Evolutionary conservation across 257 asterid species (phyloP).

Genomic region (Nicotiana attenuata): DNA sequence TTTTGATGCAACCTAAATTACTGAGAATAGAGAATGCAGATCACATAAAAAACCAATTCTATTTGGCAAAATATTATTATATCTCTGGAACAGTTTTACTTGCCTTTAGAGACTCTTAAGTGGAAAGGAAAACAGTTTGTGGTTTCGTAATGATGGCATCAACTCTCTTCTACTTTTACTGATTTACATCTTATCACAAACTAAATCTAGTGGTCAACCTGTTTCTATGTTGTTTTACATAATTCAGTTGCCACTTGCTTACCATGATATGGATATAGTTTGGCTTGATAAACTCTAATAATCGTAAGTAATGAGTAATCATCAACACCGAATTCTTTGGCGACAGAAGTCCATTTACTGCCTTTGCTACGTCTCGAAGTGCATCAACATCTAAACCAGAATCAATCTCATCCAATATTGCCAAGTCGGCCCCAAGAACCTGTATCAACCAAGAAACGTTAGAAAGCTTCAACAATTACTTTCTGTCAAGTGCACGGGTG

Average conservation of each 20-base stretch:
- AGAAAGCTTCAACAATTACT: neutral
- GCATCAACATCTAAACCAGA: conserved; percentile 99
- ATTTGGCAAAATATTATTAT: neutral
- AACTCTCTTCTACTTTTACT: neutral
- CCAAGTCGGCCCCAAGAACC: conserved; percentile 97
- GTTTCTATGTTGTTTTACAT: neutral
- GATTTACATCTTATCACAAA: neutral
- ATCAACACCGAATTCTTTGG: conserved; percentile 71
- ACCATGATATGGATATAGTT: conserved; percentile 85
- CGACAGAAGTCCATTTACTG: conserved; percentile 70
- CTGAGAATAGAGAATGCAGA: neutral
- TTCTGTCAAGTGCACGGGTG: neutral
- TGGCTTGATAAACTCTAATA: conserved; percentile 85
- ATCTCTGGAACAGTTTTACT: neutral
- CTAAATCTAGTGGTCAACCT: neutral
- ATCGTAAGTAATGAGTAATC: conserved; percentile 91
- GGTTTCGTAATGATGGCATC: neutral
- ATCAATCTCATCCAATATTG: conserved; percentile 90
- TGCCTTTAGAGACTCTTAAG: neutral
- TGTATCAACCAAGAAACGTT: conserved; percentile 22
- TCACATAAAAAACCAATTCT: neutral
- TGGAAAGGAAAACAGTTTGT: neutral
- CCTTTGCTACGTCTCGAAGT: conserved; percentile 83
- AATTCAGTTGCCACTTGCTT: conserved; percentile 23
- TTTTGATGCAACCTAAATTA: neutral